Evolutionary conservation across 495 filamentous ascomycete genomes (phyloP).

Genomic region (Bacidia rubella): DNA sequence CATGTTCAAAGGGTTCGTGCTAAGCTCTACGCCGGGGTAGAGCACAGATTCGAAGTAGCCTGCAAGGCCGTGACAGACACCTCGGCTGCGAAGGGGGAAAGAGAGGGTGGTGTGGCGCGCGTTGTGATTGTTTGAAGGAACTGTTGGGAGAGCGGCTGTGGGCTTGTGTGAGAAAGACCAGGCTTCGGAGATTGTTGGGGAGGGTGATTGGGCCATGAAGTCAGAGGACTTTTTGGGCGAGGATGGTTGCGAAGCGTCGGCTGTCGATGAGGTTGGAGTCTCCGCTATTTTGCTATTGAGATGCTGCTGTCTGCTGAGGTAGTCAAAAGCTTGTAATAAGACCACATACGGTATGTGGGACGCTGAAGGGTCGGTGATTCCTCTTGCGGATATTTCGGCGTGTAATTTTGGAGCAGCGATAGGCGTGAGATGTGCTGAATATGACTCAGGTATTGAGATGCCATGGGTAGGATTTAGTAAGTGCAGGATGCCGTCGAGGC

Average conservation of each 20-base stretch:
- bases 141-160: constrained; percentile 19
- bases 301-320: constrained; percentile 39
- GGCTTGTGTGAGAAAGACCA: constrained; percentile 24
- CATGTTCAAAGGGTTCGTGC: constrained; percentile 85
- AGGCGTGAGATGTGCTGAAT: constrained; percentile 82
- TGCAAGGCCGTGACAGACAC: constrained; percentile 79
- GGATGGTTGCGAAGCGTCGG: neutral
- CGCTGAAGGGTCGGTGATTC: constrained; percentile 48
- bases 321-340: constrained; percentile 80
- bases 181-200: constrained; percentile 22
- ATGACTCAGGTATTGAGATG: constrained; percentile 84
- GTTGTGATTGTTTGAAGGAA: constrained; percentile 66
- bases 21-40: constrained; percentile 67
- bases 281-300: constrained; percentile 10
- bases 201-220: constrained; percentile 9
- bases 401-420: constrained; percentile 80
- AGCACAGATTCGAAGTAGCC: constrained; percentile 94
- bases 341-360: constrained; percentile 84
- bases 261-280: neutral
- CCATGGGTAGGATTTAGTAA: constrained; percentile 65
- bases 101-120: constrained; percentile 56
- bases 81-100: constrained; percentile 58
- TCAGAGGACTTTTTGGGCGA: neutral
- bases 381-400: constrained; percentile 56
- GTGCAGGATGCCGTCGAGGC: constrained; percentile 77